Percentiles rank a stretch among this genome's conserved stretches.
These are phyloP conservation scores for Nidularia pulvinata DNA, from an alignment of 768 basidiomycete species.

Conservation along the genomic window DNA sequence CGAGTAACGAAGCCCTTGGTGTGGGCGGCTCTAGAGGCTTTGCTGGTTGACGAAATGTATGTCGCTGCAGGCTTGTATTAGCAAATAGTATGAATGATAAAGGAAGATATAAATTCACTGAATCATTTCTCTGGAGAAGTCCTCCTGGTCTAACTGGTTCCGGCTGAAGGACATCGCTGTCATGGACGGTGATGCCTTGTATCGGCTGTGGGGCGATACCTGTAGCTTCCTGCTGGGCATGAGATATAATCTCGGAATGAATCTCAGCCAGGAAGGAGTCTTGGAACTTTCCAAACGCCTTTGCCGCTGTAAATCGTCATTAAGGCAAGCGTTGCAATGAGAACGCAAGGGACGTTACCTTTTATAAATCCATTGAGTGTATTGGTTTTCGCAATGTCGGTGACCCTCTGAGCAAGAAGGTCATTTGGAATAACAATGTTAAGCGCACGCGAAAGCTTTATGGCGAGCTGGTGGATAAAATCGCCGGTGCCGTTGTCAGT, in stretches of 20 bases:
- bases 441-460: conserved; percentile 78
- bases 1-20: conserved; percentile 78
- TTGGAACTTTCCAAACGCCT: conserved; percentile 85
- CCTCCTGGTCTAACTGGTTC: conserved; percentile 81
- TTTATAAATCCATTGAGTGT: conserved; percentile 61
- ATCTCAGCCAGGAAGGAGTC: conserved; percentile 76
- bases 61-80: conserved; percentile 44
- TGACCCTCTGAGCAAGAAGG: conserved; percentile 74
- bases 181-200: conserved; percentile 76
- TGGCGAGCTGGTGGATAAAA: conserved; percentile 70
- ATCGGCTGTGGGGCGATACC: conserved; percentile 57
- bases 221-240: conserved; percentile 63
- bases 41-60: conserved; percentile 79
- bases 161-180: conserved; percentile 83
- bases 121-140: conserved; percentile 59
- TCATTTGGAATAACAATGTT: conserved; percentile 86
- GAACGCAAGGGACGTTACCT: too few species aligned
- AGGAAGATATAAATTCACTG: conserved; percentile 33
- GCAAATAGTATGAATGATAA: background rate
- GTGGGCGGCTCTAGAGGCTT: conserved; percentile 76
- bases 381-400: conserved; percentile 78
- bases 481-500: conserved; percentile 22
- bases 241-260: conserved; percentile 76
- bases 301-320: conserved; percentile 50
- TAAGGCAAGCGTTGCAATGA: background rate